These are phyloP conservation scores for Blastobotrys raffinosifermentans DNA, from an alignment of 1,139 yeast genomes.

Conservation along the genomic window DNA sequence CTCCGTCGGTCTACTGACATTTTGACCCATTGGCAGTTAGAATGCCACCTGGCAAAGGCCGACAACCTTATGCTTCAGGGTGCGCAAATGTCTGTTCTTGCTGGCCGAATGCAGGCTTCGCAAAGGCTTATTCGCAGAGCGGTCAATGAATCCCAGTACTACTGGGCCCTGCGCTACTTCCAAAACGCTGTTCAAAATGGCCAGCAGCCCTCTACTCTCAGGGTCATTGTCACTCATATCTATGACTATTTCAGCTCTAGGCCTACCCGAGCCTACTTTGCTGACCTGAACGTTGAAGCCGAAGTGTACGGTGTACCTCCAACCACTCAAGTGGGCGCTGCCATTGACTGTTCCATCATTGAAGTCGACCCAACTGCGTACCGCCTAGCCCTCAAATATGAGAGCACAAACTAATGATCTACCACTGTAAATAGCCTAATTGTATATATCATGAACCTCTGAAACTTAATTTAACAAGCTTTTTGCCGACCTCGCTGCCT, in stretches of 20 bases:
- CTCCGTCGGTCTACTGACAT: constrained; percentile 81
- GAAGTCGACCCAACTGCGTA: constrained; percentile 9
- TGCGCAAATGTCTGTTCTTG: constrained; percentile 22
- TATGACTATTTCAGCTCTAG: no score
- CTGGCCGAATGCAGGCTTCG: constrained; percentile 24
- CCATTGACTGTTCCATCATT: constrained; percentile 10
- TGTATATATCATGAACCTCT: no score
- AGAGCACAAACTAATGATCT: not conserved
- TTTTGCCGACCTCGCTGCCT: no score
- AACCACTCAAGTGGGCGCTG: constrained; percentile 4
- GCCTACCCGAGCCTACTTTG: no score
- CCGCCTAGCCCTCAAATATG: constrained; percentile 6
- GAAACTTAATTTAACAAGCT: no score
- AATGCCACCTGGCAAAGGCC: constrained; percentile 32
- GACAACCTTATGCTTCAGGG: constrained; percentile 8
- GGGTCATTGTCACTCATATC: no score
- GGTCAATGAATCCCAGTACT: constrained; percentile 31
- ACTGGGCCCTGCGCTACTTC: constrained; percentile 39
- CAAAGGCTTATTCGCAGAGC: constrained; percentile 19
- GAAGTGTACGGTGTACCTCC: not conserved
- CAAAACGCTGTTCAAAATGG: constrained; percentile 21
- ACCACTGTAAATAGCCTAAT: no score
- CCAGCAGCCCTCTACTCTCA: no score
- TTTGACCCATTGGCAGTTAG: constrained; percentile 69
- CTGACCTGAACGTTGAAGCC: not conserved